A percentile compares a stretch with the other conserved stretches of the same genome.
phyloP scores from a whole-genome alignment of 2,329 filamentous ascomycete species.

The Colletotrichum chrysophilum region DNA sequence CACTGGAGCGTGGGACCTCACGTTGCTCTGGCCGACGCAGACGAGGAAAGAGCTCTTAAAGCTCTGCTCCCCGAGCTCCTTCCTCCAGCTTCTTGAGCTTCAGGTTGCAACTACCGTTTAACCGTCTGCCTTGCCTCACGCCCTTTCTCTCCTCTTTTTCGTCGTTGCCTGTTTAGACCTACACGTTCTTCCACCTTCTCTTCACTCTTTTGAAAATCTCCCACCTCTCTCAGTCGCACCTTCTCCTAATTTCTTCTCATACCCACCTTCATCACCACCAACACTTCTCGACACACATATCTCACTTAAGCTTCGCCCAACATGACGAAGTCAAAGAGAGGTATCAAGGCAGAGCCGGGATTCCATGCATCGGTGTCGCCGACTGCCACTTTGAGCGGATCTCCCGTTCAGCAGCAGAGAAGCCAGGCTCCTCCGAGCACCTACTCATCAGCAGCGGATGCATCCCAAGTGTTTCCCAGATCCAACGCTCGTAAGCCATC shows the following conservation, averaged over 20 bases:
- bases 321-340: conserved; percentile 12
- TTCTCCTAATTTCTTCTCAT: background rate
- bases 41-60: conserved; percentile 22
- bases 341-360: conserved; percentile 16
- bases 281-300: background rate
- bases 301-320: background rate
- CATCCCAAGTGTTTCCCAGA: conserved; percentile 26
- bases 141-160: background rate
- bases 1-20: conserved; percentile 15
- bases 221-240: background rate
- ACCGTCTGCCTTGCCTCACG: background rate
- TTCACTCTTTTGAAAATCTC: background rate
- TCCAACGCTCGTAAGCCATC: conserved; percentile 44
- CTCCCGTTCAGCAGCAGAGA: background rate
- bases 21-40: conserved; percentile 18
- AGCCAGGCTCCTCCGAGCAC: background rate
- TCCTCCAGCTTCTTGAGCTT: background rate
- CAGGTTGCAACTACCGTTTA: background rate
- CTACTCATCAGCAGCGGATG: background rate
- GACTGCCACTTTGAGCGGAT: background rate
- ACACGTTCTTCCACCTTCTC: background rate
- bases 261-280: background rate
- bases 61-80: conserved; percentile 8
- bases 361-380: background rate
- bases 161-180: background rate